Conservation (phyloP, 2,329 filamentous ascomycete genomes). For the Aspergillus terreus region DNA sequence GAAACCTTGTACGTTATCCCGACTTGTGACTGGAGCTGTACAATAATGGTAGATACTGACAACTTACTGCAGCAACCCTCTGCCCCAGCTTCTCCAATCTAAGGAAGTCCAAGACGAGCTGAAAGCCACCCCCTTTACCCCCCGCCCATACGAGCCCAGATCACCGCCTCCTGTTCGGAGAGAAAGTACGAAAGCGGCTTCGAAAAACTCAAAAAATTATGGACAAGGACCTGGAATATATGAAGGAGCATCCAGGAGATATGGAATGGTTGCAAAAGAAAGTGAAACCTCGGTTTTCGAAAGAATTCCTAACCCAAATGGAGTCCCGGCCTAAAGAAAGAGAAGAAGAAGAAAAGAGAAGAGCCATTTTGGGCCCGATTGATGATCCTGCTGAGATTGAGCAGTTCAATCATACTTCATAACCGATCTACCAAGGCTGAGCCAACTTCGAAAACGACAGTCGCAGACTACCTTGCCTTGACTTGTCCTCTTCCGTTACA, state of each 20-base stretch:
- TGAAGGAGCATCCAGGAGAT: conserved; percentile 8
- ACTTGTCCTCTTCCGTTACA: too few relatives aligned
- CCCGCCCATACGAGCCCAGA: background rate
- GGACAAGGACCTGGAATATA: conserved; percentile 4
- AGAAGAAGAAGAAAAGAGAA: background rate
- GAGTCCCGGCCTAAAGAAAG: background rate
- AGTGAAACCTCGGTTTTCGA: conserved; percentile 8
- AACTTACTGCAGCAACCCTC: background rate
- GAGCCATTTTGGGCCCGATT: background rate
- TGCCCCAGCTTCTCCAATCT: background rate
- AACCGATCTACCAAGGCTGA: too few relatives aligned
- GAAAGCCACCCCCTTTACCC: background rate
- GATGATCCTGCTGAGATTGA: too few relatives aligned
- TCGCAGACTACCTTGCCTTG: too few relatives aligned
- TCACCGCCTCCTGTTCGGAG: background rate
- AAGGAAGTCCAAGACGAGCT: conserved; percentile 1
- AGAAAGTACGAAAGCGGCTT: background rate
- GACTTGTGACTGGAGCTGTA: too few relatives aligned
- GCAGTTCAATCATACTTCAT: too few relatives aligned
- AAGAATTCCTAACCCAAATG: conserved; percentile 6
- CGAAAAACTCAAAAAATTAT: background rate
- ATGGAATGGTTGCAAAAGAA: conserved; percentile 7
- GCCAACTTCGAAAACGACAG: too few relatives aligned
- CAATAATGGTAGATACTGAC: too few relatives aligned
- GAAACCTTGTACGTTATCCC: too few relatives aligned